These are phyloP conservation scores for Isoetes taiwanensis DNA, from an alignment of 75 land plant species.

Conservation along the genomic window DNA sequence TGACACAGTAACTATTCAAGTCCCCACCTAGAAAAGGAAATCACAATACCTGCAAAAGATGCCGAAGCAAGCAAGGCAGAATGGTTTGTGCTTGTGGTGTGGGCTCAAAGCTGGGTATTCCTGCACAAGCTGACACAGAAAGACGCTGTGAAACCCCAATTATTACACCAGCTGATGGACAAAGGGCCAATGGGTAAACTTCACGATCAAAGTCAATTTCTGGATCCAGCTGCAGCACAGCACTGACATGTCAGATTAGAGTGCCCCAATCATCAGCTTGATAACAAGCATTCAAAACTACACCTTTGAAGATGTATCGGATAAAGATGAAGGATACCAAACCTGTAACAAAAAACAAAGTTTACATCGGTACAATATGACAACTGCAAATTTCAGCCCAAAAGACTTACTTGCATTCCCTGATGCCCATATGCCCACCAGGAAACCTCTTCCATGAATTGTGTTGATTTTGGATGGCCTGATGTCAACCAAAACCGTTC, in stretches of 20 bases:
- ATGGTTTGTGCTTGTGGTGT: conserved; percentile 98
- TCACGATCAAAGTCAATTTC: conserved; percentile 98
- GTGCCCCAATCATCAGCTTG: not conserved
- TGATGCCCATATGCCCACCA: conserved; percentile 99
- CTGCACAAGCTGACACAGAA: conserved; percentile 79
- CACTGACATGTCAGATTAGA: not conserved
- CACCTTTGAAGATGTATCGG: conserved; percentile 64
- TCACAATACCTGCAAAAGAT: conserved; percentile 77
- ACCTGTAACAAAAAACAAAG: conserved; percentile 40
- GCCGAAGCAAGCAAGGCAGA: conserved; percentile 85
- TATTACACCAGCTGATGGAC: conserved; percentile 87
- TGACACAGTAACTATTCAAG: not conserved
- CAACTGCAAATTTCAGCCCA: not conserved
- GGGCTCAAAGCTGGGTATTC: conserved; percentile 96
- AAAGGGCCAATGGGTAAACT: conserved; percentile 89
- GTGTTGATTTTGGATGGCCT: conserved; percentile 57
- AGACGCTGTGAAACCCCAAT: conserved; percentile 93
- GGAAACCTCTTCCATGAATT: conserved; percentile 83
- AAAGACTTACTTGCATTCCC: conserved; percentile 80
- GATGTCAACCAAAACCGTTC: conserved; percentile 93
- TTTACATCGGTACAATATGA: not conserved
- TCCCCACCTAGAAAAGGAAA: not conserved
- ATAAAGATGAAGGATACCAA: conserved; percentile 92
- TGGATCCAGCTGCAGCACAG: conserved; percentile 70
- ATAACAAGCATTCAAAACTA: conserved; percentile 1